Percentiles rank a stretch among this genome's conserved stretches.
phyloP scores from a whole-genome alignment of 768 basidiomycete species.

The Russula sp. region DNA sequence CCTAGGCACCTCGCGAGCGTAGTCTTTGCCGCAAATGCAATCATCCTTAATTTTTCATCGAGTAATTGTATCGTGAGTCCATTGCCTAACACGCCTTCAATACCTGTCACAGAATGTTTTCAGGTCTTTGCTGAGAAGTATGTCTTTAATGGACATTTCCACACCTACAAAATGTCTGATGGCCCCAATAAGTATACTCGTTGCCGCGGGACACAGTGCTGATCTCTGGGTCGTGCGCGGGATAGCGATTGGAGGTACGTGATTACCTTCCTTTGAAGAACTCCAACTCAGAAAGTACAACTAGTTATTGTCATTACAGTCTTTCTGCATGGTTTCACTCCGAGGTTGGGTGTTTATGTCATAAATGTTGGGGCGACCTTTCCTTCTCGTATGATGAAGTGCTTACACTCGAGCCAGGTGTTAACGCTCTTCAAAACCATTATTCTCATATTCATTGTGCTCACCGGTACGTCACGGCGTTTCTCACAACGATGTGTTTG shows the following conservation, averaged over 20 bases:
- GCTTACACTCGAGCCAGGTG: conserved; percentile 30
- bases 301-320: conserved; percentile 48
- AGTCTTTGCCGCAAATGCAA: conserved; percentile 44
- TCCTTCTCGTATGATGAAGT: not conserved
- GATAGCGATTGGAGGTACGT: conserved; percentile 50
- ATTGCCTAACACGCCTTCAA: not conserved
- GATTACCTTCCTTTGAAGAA: not conserved
- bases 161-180: not conserved
- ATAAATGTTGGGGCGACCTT: conserved; percentile 42
- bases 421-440: conserved; percentile 50
- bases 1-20: conserved; percentile 45
- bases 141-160: not conserved
- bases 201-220: conserved; percentile 37
- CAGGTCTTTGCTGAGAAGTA: conserved; percentile 32
- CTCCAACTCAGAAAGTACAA: not conserved
- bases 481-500: not conserved
- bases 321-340: conserved; percentile 46
- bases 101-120: not conserved
- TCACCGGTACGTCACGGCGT: conserved; percentile 35
- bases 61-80: conserved; percentile 44
- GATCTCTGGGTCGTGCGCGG: conserved; percentile 49
- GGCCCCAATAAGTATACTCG: conserved; percentile 38
- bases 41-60: conserved; percentile 40
- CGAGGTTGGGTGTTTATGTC: conserved; percentile 41
- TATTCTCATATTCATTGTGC: conserved; percentile 49